These are phyloP conservation scores for Penicillium digitatum DNA, from an alignment of 2,329 filamentous ascomycete species.

Conservation along the genomic window DNA sequence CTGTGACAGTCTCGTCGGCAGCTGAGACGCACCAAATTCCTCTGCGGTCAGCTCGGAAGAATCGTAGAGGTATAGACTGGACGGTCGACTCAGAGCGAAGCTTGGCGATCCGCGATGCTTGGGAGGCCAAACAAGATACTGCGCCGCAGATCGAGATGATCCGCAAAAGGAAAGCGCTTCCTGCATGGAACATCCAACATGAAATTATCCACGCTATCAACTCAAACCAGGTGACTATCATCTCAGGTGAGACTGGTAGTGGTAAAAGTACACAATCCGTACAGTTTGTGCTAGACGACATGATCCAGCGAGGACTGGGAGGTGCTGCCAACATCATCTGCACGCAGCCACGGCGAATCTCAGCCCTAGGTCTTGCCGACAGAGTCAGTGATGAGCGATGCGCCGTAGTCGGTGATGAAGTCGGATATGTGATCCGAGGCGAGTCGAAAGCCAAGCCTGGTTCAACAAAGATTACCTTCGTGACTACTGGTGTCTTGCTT, in stretches of 20 bases:
- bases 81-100: constrained; percentile 55
- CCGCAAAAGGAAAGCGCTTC: constrained; percentile 65
- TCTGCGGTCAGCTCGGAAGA: constrained; percentile 33
- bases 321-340: constrained; percentile 84
- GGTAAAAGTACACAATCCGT: constrained; percentile 97
- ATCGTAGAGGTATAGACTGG: constrained; percentile 62
- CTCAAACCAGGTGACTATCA: constrained; percentile 83
- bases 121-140: constrained; percentile 64
- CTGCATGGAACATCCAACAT: constrained; percentile 81
- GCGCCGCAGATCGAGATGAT: constrained; percentile 71
- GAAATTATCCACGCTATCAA: constrained; percentile 71
- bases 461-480: constrained; percentile 85
- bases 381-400: constrained; percentile 91
- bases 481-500: constrained; percentile 90
- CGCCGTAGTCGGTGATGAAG: constrained; percentile 73
- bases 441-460: constrained; percentile 70
- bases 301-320: constrained; percentile 73
- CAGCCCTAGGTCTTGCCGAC: constrained; percentile 87
- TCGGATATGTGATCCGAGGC: constrained; percentile 87
- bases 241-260: constrained; percentile 93
- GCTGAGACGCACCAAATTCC: constrained; percentile 22
- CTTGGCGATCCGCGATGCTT: constrained; percentile 58
- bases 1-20: constrained; percentile 58
- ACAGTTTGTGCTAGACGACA: constrained; percentile 89
- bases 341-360: constrained; percentile 91